Evolutionary conservation across 2,329 filamentous ascomycete species (phyloP).

Genomic region (Botryotinia narcissicola): DNA sequence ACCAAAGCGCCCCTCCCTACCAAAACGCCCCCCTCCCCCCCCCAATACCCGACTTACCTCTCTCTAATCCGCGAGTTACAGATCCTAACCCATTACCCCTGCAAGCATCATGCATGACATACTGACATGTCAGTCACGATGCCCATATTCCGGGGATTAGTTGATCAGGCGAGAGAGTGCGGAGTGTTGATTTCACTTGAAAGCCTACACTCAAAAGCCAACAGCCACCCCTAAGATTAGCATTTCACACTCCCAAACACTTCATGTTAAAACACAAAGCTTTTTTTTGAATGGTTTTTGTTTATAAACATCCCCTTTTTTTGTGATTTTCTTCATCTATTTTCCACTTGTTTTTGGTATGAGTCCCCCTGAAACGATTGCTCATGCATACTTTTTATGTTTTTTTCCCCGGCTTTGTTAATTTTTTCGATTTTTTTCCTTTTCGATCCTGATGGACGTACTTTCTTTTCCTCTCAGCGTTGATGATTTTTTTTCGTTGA

Average conservation of each 20-base stretch:
- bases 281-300: not conserved
- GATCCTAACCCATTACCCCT: not conserved
- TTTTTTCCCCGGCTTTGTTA: not conserved
- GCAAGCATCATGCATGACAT: not conserved
- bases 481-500: not conserved
- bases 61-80: not conserved
- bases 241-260: not conserved
- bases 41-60: not conserved
- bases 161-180: not conserved
- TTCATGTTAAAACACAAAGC: not conserved
- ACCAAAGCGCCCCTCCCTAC: too few species aligned
- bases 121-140: not conserved
- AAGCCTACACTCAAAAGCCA: not conserved
- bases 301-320: slow-evolving; percentile 2
- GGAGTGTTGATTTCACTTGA: not conserved
- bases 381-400: not conserved
- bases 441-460: not conserved
- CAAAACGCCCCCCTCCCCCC: not conserved
- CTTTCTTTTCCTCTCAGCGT: not conserved
- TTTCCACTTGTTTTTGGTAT: not conserved
- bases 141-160: not conserved
- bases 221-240: not conserved
- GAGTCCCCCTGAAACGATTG: not conserved
- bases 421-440: not conserved
- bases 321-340: not conserved